A percentile compares a stretch with the other conserved stretches of the same genome.
phyloP scores from a whole-genome alignment of 768 basidiomycete genomes.

The Suillus clintonianus region DNA sequence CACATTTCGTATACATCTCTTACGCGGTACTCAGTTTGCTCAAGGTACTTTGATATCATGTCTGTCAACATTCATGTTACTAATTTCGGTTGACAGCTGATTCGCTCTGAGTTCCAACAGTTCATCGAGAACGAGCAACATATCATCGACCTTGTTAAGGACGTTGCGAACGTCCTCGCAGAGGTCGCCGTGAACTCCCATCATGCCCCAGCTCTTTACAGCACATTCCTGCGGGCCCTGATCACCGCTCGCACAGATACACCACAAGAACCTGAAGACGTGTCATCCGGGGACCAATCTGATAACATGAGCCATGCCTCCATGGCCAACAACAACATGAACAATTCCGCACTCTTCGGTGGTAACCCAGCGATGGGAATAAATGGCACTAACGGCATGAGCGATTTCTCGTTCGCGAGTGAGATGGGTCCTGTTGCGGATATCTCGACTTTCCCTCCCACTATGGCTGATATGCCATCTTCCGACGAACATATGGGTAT shows the following conservation, averaged over 20 bases:
- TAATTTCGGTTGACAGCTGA: constrained; percentile 51
- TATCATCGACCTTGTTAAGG: constrained; percentile 69
- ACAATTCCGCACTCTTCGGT: constrained; percentile 17
- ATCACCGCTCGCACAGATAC: constrained; percentile 52
- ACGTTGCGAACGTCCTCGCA: constrained; percentile 81
- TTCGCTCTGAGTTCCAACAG: constrained; percentile 80
- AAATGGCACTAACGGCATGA: constrained; percentile 30
- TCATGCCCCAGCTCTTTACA: constrained; percentile 92
- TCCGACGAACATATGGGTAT: constrained; percentile 44
- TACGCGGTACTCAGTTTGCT: constrained; percentile 91
- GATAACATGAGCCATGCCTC: constrained; percentile 22
- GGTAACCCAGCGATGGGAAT: constrained; percentile 18
- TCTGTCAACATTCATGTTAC: background rate
- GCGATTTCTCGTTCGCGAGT: constrained; percentile 71
- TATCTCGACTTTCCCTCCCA: constrained; percentile 86
- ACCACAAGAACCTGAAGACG: constrained; percentile 28
- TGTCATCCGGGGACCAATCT: constrained; percentile 22
- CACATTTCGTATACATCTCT: constrained; percentile 88
- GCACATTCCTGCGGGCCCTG: constrained; percentile 77
- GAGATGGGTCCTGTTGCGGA: constrained; percentile 87
- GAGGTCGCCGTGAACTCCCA: constrained; percentile 71
- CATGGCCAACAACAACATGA: constrained; percentile 24
- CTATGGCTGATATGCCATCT: constrained; percentile 61
- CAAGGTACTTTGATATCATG: constrained; percentile 58
- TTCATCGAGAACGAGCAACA: constrained; percentile 75